Percentiles rank a stretch among this genome's conserved stretches.
These are phyloP conservation scores for Viola pubescens DNA, from an alignment of 441 rosid species.

Conservation along the genomic window DNA sequence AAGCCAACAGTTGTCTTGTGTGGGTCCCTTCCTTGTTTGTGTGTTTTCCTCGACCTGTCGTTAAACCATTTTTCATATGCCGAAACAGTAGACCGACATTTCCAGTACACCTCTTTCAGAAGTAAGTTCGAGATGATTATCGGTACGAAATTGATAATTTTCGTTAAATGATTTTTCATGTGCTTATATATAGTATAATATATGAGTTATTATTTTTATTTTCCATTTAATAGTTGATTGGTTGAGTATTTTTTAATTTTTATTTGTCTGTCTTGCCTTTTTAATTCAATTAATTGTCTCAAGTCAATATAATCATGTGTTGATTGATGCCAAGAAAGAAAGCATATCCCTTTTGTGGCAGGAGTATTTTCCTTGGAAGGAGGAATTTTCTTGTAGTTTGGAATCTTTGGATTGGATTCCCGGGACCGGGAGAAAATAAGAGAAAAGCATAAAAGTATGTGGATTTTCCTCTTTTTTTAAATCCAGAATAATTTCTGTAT, in stretches of 20 bases:
- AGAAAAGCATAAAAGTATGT: no score
- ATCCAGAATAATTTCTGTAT: no score
- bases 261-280: not conserved
- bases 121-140: no score
- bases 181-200: no score
- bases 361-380: not conserved
- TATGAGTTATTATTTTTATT: no score
- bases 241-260: not conserved
- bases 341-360: not conserved
- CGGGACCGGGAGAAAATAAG: not conserved
- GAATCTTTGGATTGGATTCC: not conserved
- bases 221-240: no score
- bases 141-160: no score
- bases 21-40: constrained; percentile 7
- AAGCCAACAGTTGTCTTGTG: constrained; percentile 4
- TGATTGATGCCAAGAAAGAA: not conserved
- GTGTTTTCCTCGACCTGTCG: not conserved
- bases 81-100: no score
- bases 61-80: not conserved
- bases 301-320: no score
- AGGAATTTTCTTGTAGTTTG: not conserved
- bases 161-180: no score
- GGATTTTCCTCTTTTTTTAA: no score
- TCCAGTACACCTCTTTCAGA: no score
- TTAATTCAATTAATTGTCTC: not conserved